A percentile compares a stretch with the other conserved stretches of the same genome.
phyloP scores from a whole-genome alignment of 495 filamentous ascomycete species.

The Talaromyces nanjingensis region DNA sequence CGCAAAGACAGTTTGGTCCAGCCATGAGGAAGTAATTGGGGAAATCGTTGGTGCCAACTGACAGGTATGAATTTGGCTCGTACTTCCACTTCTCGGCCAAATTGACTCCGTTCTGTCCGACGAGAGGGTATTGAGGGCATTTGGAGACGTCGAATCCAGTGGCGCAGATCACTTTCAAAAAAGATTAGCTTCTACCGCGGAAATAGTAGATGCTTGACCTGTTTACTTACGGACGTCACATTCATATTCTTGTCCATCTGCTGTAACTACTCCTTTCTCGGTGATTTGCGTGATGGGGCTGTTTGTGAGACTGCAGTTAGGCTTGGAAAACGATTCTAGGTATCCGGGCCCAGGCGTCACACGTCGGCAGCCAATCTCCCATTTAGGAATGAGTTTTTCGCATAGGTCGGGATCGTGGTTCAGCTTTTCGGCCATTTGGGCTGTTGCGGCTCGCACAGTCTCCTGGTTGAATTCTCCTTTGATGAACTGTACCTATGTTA shows the following conservation, averaged over 20 bases:
- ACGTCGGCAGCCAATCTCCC: slow-evolving; percentile 36
- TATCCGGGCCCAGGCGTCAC: slow-evolving; percentile 32
- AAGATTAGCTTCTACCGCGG: neutral
- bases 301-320: slow-evolving; percentile 41
- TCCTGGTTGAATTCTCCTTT: no score
- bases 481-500: no score
- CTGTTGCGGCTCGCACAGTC: neutral
- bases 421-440: slow-evolving; percentile 30
- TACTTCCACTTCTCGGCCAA: slow-evolving; percentile 12
- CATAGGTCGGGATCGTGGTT: slow-evolving; percentile 21
- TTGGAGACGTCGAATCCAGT: no score
- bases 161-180: slow-evolving; percentile 26
- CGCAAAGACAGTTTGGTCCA: slow-evolving; percentile 30
- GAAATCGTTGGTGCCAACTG: slow-evolving; percentile 2
- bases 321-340: slow-evolving; percentile 26
- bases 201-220: neutral
- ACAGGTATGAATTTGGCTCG: no score
- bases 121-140: slow-evolving; percentile 25
- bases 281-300: slow-evolving; percentile 43
- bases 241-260: slow-evolving; percentile 34
- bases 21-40: slow-evolving; percentile 31
- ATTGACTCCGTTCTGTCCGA: slow-evolving; percentile 28
- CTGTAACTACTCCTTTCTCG: slow-evolving; percentile 34
- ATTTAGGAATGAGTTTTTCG: slow-evolving; percentile 33
- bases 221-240: slow-evolving; percentile 30